Evolutionary conservation across 1,284 basidiomycete genomes (phyloP), one percentile per base, ranked within the genome.

Genomic region (Phellopilus nigrolimitatus): DNA sequence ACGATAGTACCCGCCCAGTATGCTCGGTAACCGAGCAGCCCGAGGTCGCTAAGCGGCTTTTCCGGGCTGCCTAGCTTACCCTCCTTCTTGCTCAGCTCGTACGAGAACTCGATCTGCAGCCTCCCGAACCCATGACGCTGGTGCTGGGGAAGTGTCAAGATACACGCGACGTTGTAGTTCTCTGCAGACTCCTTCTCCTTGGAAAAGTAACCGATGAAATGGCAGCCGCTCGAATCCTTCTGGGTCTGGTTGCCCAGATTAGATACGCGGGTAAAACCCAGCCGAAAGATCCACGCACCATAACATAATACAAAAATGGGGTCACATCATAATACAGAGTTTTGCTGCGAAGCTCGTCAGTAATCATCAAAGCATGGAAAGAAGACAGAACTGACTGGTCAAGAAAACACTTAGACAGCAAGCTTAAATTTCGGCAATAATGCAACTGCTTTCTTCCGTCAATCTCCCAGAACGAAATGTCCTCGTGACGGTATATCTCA

Each of bases 241-340:
- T 88, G 83, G 49, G 86, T 79, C 88, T 90, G 60, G 5, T 17
- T n/a, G 6, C 21, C 15, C n/a, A 12, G 63, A 43, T 30, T 17
- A 50, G 43, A 19, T 41, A 33, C 19, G 21, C 54, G 45, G n/a
- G n/a, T n/a, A n/a, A 51, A 36, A 45, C 36, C 34, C 9, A 39
- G 34, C 9, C 42, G 51, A 53, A 47, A 54, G 55, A 36, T n/a
- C 12, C 28, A 64, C 79, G 60, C 59, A 85, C 91, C 94, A 99
- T 95, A 67, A 95, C 88, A 76, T 99, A 99, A 77, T 95, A 99
- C 76, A 99, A 79, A 75, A 99, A 99, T 3, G 97, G 97, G 55
- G 97, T 98, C 60, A 99, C 97, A 71, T 99, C 97, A 73, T 98
- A 99, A 73, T 99, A 99, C 59, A 99, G 76, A 24, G 97, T 99